phyloP scores from a whole-genome alignment of 2,329 filamentous ascomycete species.

The Colletotrichum melonis region DNA sequence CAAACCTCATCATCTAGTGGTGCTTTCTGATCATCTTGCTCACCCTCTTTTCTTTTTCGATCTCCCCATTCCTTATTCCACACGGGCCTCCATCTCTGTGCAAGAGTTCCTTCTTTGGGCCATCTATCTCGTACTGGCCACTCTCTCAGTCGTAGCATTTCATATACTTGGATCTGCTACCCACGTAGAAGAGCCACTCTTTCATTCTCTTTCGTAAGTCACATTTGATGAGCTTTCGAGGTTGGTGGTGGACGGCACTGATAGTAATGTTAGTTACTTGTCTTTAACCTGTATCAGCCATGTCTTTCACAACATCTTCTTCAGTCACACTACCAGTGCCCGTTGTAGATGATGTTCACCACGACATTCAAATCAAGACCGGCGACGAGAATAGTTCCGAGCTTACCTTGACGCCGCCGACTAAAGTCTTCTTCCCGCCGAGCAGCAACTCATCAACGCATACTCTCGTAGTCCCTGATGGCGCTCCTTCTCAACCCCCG shows the following conservation, averaged over 20 bases:
- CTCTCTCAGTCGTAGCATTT: background rate
- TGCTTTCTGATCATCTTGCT: background rate
- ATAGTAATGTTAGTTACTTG: background rate
- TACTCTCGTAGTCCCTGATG: slow-evolving; percentile 18
- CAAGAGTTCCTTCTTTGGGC: slow-evolving; percentile 12
- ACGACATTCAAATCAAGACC: background rate
- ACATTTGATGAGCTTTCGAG: background rate
- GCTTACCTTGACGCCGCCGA: slow-evolving; percentile 1
- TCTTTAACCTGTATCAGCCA: background rate
- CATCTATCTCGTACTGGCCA: background rate
- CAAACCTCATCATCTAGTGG: slow-evolving; percentile 1
- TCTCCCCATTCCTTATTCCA: slow-evolving; percentile 17
- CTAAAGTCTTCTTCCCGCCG: slow-evolving; percentile 6
- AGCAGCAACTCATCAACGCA: slow-evolving; percentile 23
- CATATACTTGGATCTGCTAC: background rate
- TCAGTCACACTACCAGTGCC: slow-evolving; percentile 23
- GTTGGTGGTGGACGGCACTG: background rate
- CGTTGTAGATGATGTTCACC: slow-evolving; percentile 1
- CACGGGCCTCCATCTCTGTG: background rate
- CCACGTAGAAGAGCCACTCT: background rate
- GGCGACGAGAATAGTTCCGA: background rate
- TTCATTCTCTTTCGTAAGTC: slow-evolving; percentile 3
- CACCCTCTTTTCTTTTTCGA: background rate
- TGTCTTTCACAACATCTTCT: slow-evolving; percentile 21
- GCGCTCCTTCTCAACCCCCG: background rate